Conservation (phyloP, 345 rosid species). For the Chamaenerion angustifolium region DNA sequence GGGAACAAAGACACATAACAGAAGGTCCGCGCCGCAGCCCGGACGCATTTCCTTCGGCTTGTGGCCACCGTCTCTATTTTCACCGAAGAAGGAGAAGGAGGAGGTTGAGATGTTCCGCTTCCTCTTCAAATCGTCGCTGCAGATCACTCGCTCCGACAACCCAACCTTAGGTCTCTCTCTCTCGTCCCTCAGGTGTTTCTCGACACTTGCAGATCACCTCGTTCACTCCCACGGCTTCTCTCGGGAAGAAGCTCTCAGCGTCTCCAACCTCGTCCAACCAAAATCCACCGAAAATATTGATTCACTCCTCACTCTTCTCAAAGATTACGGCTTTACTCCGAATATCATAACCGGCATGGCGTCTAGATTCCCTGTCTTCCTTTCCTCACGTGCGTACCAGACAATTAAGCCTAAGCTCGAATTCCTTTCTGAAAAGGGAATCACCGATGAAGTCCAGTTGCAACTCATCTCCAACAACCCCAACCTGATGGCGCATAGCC, state of each 20-base stretch:
- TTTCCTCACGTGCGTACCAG: neutral
- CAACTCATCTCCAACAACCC: constrained; percentile 11
- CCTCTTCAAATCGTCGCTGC: neutral
- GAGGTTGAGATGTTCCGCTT: constrained; percentile 1
- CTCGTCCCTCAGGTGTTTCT: neutral
- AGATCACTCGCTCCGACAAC: neutral
- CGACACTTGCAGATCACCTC: constrained; percentile 5
- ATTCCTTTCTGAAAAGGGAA: constrained; percentile 6
- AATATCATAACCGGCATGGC: neutral
- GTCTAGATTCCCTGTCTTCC: constrained; percentile 2
- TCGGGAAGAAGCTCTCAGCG: neutral
- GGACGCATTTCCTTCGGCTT: too few relatives aligned
- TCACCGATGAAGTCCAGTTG: neutral
- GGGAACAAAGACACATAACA: too few relatives aligned
- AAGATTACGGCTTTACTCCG: constrained; percentile 5
- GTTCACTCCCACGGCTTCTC: constrained; percentile 8
- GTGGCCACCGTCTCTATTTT: neutral
- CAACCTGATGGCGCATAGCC: constrained; percentile 5
- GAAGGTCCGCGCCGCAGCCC: too few relatives aligned
- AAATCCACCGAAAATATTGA: neutral
- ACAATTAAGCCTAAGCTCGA: constrained; percentile 13
- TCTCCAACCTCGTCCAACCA: neutral
- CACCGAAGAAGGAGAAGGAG: neutral
- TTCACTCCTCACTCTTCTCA: constrained; percentile 6
- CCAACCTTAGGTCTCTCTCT: too few relatives aligned